Conservation (phyloP, 345 rosid species). For the Kandelia obovata region DNA sequence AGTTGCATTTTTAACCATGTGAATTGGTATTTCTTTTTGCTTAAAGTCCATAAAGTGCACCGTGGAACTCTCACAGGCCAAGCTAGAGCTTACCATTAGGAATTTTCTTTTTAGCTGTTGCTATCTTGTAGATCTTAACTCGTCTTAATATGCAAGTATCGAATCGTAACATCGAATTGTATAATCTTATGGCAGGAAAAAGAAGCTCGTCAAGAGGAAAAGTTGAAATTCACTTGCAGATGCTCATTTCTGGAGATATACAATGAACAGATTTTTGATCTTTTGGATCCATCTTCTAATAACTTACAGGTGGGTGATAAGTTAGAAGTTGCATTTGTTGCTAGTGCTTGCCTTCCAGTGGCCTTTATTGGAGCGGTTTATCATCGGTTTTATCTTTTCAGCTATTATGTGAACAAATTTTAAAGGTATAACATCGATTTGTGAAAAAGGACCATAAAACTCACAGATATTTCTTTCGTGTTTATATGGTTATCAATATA, state of each 20-base stretch:
- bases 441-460: no score
- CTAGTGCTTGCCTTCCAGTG: not conserved
- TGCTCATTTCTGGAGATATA: slow-evolving; percentile 98
- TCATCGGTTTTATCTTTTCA: not conserved
- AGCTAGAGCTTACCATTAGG: not conserved
- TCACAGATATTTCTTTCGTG: no score
- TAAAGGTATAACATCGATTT: no score
- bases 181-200: slow-evolving; percentile 59
- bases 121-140: not conserved
- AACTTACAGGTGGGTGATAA: slow-evolving; percentile 69
- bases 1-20: not conserved
- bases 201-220: slow-evolving; percentile 77
- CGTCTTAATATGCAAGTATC: not conserved
- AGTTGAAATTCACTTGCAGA: slow-evolving; percentile 68
- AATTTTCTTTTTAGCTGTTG: slow-evolving; percentile 6
- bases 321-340: not conserved
- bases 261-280: slow-evolving; percentile 96
- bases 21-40: not conserved
- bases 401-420: no score
- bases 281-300: slow-evolving; percentile 77
- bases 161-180: not conserved
- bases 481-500: no score
- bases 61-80: not conserved
- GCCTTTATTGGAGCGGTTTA: not conserved
- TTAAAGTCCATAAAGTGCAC: not conserved